Conservation (phyloP, 306 rosid species). For the Abrus precatorius region DNA sequence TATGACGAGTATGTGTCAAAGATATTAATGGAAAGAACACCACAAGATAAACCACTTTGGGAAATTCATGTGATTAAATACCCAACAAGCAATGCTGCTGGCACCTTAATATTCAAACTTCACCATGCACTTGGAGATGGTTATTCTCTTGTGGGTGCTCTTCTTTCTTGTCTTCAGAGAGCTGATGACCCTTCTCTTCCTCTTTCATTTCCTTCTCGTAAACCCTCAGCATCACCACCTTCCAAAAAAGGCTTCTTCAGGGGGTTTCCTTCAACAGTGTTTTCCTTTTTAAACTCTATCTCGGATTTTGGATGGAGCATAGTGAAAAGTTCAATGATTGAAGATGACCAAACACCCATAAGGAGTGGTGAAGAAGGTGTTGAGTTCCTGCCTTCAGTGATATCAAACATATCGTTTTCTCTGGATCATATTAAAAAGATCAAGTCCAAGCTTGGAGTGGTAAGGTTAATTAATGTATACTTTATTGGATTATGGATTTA, state of each 20-base stretch:
- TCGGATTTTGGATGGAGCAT: constrained; percentile 57
- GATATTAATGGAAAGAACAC: constrained; percentile 40
- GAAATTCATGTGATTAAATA: constrained; percentile 65
- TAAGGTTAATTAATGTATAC: constrained; percentile 32
- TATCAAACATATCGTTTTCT: constrained; percentile 54
- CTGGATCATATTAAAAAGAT: constrained; percentile 55
- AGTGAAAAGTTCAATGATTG: constrained; percentile 37
- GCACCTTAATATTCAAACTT: constrained; percentile 58
- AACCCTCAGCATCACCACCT: background rate
- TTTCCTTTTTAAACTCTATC: constrained; percentile 39
- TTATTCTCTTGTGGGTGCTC: constrained; percentile 65
- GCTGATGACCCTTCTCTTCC: constrained; percentile 70
- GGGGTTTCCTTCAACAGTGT: constrained; percentile 29
- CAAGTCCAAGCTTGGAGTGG: constrained; percentile 69
- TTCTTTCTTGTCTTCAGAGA: constrained; percentile 66
- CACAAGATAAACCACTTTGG: constrained; percentile 62
- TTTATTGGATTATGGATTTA: background rate
- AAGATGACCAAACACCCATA: constrained; percentile 64
- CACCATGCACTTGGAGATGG: constrained; percentile 84
- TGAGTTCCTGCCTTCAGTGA: constrained; percentile 44
- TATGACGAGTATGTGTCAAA: constrained; percentile 55
- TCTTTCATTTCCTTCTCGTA: constrained; percentile 58
- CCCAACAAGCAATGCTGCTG: constrained; percentile 63
- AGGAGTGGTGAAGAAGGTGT: constrained; percentile 53
- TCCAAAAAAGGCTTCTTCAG: background rate